phyloP scores from a whole-genome alignment of 306 rosid species.

The Cucumis hystrix region DNA sequence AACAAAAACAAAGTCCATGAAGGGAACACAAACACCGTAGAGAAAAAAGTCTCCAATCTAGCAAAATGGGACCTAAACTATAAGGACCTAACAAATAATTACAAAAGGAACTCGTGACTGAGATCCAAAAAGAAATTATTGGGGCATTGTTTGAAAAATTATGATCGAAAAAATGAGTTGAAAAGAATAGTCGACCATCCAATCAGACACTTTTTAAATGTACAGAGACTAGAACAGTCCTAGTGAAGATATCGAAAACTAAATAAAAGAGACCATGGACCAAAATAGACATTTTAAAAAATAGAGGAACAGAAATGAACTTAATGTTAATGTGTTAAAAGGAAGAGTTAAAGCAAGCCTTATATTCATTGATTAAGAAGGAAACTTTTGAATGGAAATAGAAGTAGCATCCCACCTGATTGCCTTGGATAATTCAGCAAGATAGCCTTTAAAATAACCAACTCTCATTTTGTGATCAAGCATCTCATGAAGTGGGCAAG shows the following conservation, averaged over 20 bases:
- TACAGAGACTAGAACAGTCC: no score
- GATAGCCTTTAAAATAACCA: conserved; percentile 45
- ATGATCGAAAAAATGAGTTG: no score
- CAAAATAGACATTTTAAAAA: no score
- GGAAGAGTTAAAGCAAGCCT: no score
- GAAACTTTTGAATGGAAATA: background rate
- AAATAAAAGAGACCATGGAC: no score
- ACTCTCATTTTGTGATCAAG: conserved; percentile 79
- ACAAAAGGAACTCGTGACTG: background rate
- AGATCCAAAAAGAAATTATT: background rate
- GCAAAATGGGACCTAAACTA: background rate
- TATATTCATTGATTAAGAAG: background rate
- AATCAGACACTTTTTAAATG: no score
- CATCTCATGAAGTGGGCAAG: conserved; percentile 46
- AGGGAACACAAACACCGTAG: background rate
- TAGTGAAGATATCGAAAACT: no score
- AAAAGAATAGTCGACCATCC: no score
- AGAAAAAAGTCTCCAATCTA: background rate
- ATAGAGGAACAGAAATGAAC: no score
- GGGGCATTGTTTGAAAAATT: no score
- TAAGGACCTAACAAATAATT: background rate
- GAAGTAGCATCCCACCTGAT: conserved; percentile 43
- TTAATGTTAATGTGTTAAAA: background rate
- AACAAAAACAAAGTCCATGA: background rate
- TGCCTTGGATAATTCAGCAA: conserved; percentile 59